These are phyloP conservation scores for Dactylellina drechsleri DNA, from an alignment of 2,329 filamentous ascomycete species.

Conservation along the genomic window DNA sequence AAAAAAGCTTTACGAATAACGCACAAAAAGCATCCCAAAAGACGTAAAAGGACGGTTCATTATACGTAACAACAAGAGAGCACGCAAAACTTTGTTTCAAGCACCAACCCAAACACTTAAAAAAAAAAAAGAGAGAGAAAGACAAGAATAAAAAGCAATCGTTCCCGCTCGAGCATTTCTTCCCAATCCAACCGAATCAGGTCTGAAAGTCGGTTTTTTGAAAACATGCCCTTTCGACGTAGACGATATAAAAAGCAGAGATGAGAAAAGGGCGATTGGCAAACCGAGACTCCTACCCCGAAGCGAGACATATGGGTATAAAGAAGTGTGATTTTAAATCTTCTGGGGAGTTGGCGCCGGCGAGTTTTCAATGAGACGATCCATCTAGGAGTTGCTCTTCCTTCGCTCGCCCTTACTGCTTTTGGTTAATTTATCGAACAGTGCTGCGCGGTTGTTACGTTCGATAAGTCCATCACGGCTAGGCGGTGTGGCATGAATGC, in stretches of 20 bases:
- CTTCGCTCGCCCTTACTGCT: constrained; percentile 46
- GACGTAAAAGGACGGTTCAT: constrained; percentile 16
- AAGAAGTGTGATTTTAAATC: constrained; percentile 7
- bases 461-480: constrained; percentile 74
- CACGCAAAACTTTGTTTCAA: constrained; percentile 4
- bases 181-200: not conserved
- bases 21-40: constrained; percentile 4
- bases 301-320: constrained; percentile 15
- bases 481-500: constrained; percentile 73
- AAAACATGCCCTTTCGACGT: no score
- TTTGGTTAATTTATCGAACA: constrained; percentile 65
- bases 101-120: constrained; percentile 7
- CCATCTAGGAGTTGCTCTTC: constrained; percentile 55
- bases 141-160: constrained; percentile 22
- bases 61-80: constrained; percentile 29
- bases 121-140: constrained; percentile 3
- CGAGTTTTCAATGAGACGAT: constrained; percentile 48
- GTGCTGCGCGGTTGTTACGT: constrained; percentile 70
- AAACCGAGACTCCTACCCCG: not conserved
- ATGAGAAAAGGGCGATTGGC: constrained; percentile 6
- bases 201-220: not conserved
- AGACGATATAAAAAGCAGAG: not conserved
- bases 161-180: constrained; percentile 14
- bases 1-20: constrained; percentile 1
- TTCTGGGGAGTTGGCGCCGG: constrained; percentile 48